Percentiles rank a stretch among this genome's conserved stretches.
Evolutionary conservation across 306 rosid genomes (phyloP).

Genomic region (Vigna reflexopilosa): DNA sequence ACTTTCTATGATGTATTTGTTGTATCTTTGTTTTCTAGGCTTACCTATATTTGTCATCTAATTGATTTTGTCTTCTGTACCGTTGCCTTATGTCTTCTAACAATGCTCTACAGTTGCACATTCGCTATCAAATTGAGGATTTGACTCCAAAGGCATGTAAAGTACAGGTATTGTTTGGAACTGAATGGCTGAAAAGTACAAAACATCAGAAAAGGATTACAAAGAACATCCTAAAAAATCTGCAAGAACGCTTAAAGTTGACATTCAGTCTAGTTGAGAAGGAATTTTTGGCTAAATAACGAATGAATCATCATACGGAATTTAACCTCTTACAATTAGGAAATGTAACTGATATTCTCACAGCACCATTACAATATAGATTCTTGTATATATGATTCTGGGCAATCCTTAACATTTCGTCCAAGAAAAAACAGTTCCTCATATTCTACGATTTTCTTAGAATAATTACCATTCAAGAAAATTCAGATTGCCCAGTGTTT

Average conservation of each 20-base stretch:
- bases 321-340: conserved; percentile 39
- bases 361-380: conserved; percentile 14
- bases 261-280: conserved; percentile 67
- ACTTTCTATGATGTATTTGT: conserved; percentile 28
- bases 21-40: conserved; percentile 4
- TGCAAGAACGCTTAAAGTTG: conserved; percentile 59
- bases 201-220: conserved; percentile 79
- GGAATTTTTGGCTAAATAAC: conserved; percentile 60
- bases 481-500: not conserved
- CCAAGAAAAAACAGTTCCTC: not conserved
- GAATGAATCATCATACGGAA: conserved; percentile 30
- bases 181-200: conserved; percentile 90
- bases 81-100: conserved; percentile 43
- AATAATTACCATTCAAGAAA: not conserved
- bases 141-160: conserved; percentile 62
- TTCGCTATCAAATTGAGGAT: conserved; percentile 84
- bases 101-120: conserved; percentile 72
- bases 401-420: not conserved
- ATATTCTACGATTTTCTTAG: not conserved
- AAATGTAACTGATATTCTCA: conserved; percentile 35
- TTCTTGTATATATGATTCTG: not conserved
- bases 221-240: conserved; percentile 74
- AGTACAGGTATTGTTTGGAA: conserved; percentile 71
- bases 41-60: conserved; percentile 3
- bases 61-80: conserved; percentile 6